A percentile compares a stretch with the other conserved stretches of the same genome.
Conservation (phyloP, 208 protist species). For the Crithidia acanthocephali region DNA sequence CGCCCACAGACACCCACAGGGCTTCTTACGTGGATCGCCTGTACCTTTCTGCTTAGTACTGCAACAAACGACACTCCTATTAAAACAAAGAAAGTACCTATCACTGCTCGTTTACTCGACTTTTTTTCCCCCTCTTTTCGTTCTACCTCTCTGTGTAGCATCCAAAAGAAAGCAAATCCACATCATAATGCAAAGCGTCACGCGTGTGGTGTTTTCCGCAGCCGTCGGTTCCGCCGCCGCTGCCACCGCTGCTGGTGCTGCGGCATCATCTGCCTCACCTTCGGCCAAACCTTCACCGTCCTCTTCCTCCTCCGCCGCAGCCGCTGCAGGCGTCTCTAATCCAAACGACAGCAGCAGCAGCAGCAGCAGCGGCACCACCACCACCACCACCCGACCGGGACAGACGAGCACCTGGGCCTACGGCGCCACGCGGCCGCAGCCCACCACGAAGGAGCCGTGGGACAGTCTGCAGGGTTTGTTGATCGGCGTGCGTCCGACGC, state of each 20-base stretch:
- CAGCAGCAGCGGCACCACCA: neutral
- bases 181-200: conserved; percentile 12
- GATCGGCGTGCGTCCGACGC: conserved; percentile 49
- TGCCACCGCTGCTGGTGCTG: neutral
- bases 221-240: neutral
- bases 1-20: too few relatives aligned
- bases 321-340: too few relatives aligned
- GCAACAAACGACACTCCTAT: too few relatives aligned
- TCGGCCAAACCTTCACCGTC: neutral
- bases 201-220: conserved; percentile 10
- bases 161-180: conserved; percentile 10
- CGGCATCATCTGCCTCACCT: neutral
- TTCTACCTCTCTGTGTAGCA: neutral
- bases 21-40: too few relatives aligned
- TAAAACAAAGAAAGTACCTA: too few relatives aligned
- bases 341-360: neutral
- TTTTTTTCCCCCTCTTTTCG: too few relatives aligned
- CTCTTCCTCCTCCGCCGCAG: neutral
- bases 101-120: too few relatives aligned
- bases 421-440: conserved; percentile 13
- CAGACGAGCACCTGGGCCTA: conserved; percentile 21
- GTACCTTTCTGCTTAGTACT: too few relatives aligned
- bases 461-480: conserved; percentile 57
- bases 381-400: neutral
- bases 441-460: conserved; percentile 38